Evolutionary conservation across 2,329 filamentous ascomycete species (phyloP), one percentile per base, ranked within the genome.

Genomic region (Fusarium acutatum): DNA sequence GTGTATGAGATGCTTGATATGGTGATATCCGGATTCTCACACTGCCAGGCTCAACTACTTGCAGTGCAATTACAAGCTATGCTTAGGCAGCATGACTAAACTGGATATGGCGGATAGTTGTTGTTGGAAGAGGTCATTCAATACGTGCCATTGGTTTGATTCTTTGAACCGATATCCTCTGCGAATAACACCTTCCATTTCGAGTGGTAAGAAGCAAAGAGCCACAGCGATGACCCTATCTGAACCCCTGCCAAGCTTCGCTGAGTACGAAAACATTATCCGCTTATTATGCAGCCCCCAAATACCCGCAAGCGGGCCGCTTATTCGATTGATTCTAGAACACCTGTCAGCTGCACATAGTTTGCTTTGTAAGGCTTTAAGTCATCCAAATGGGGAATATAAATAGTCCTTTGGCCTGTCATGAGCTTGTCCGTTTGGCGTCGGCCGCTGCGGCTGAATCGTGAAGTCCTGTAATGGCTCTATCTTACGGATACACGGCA

Each of bases 41-140:
- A n/a, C n/a, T n/a, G n/a, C n/a, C n/a, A n/a, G n/a, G n/a, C n/a
- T n/a, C n/a, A n/a, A n/a, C n/a, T n/a, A n/a, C n/a, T n/a, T n/a
- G n/a, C n/a, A n/a, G n/a, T n/a, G n/a, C n/a, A n/a, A n/a, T n/a
- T n/a, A n/a, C n/a, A 47, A 3, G 26, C 18, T 22, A 28, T 7
- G 26, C 26, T 47, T 30, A 30, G 9, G 44, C 26, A 47, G 20
- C 26, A 47, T 47, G 20, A 5, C 6, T n/a, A 30, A 22, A n/a
- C 8, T n/a, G 22, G 12, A 30, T 17, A 30, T 30, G 3, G 3
- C 3, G 4, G 4, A 6, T 18, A 49, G 10, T n/a, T n/a, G 3
- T 12, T 30, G 5, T 32, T 18, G 1, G 20, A 30, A n/a, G 28
- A 30, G 14, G 30, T n/a, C 15, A 22, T 47, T 22, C 4, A 47